Base-by-base conservation (phyloP, 2,329 filamentous ascomycete genomes). In the Stagonosporopsis cucurbitacearum region DNA sequence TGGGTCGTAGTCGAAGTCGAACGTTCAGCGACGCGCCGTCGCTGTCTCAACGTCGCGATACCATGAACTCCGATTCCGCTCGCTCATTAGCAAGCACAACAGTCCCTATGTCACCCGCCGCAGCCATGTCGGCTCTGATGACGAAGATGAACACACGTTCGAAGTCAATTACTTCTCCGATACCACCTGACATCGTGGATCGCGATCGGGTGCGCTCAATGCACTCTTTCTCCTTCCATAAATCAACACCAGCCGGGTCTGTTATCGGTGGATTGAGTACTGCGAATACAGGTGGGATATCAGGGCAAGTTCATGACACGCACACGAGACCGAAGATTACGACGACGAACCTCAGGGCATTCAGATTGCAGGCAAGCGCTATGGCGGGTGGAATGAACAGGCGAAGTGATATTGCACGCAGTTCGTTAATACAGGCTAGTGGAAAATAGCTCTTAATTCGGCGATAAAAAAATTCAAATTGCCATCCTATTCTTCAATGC, bases 301-400 rank as follows among this genome's bases (percentile, higher is more conserved):
- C 30, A n/a, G 30, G 12, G 6, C 13, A 2, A 1, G 17, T 6
- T 11, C 19, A 49, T 20, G 33, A 23, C 2, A 26, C 20, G 15
- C 19, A 15, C 11, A n/a, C 20, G 6, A 41, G 60, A 32, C 52
- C 58, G 11, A 19, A 50, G 11, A 59, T 55, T 33, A 56, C 46
- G 2, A 63, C 60, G 2, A 54, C 56, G 1, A 67, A 57, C 42
- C 35, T 67, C 6, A 59, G 64, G 25, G 50, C 60, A 3, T 67
- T 67, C 28, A 61, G 60, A 28, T 40, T 67, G 26, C 60, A 65
- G 46, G 64, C 64, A 13, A 65, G 63, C 50, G 63, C 60, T 13
- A 49, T 67, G 56, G 63, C 60, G 3, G 62, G 57, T 13, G 60
- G 62, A 0, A 59, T 64, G 59, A 65, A 57, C 40, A 47, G 59